Base-by-base conservation (phyloP, 169 alveolate species). In the Plasmodium gallinaceum region DNA sequence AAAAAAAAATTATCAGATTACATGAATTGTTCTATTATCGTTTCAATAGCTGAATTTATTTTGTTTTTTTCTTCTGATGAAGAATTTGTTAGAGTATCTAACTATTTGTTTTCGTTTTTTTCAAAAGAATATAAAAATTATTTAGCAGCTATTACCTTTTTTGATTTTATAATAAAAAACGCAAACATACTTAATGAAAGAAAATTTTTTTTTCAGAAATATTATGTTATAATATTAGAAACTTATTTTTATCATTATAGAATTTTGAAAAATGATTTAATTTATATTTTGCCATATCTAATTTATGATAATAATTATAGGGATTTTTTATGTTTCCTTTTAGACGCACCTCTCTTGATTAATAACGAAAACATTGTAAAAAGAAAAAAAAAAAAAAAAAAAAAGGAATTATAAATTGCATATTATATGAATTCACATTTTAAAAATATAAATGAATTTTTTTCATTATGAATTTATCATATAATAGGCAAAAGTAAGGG, bases 121-220 rank as follows among this genome's bases (percentile, higher is more conserved):
- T 39, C 51, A 46, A 51, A n/a, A 26, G 88, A 75, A 75, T 75
- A 46, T 62, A 75, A 62, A 75, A 57, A 20, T 57, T 61, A 57
- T 69, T 69, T 75, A 46, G 37, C 54, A 62, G 88, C 88, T 22
- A 57, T 75, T 1, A 6, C 88, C 26, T 75, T 75, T 24, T 75
- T 75, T 75, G 75, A 75, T 64, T 75, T 75, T 69, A 62, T 75
- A 26, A 75, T 61, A 68, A 75, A 66, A 39, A 62, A 75, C 45
- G 10, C 61, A 22, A 37, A 62, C 26, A 62, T 75, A 14, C 75
- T 75, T 22, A 52, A 75, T 5, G 20, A 62, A 20, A 62, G 66
- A 42, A 75, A 22, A 32, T 75, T 75, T 48, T 75, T 75, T 75
- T 75, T 75, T 39, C 22, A 61, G 24, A 75, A 75, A 62, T 75